These are phyloP conservation scores for Cyberlindnera euphorbiae DNA, from an alignment of 805 yeast genomes.

Conservation along the genomic window DNA sequence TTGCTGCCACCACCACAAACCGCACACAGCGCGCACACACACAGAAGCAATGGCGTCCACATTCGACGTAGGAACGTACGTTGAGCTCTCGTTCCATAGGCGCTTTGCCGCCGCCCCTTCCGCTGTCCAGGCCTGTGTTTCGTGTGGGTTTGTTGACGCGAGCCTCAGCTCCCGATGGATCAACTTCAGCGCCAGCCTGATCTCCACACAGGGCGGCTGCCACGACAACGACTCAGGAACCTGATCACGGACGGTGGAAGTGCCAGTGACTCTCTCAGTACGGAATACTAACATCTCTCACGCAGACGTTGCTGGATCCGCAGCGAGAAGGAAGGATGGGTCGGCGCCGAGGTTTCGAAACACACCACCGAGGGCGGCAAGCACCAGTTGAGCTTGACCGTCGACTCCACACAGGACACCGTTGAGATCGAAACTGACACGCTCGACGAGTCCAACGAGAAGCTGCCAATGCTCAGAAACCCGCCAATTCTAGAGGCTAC, in stretches of 20 bases:
- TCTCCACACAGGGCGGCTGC: no score
- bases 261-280: no score
- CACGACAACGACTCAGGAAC: no score
- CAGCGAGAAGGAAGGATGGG: constrained; percentile 65
- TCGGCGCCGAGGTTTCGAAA: constrained; percentile 58
- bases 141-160: no score
- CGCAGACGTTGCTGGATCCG: constrained; percentile 73
- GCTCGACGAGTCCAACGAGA: constrained; percentile 29
- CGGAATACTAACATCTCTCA: constrained; percentile 25
- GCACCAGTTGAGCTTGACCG: constrained; percentile 44
- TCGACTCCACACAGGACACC: constrained; percentile 46
- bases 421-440: constrained; percentile 42
- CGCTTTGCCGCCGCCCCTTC: no score
- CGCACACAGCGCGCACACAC: neutral
- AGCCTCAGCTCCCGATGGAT: no score
- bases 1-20: no score
- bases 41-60: constrained; percentile 32
- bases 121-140: no score
- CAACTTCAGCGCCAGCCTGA: no score
- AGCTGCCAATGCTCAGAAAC: constrained; percentile 78
- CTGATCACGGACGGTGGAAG: no score
- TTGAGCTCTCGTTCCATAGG: no score
- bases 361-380: constrained; percentile 39
- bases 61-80: constrained; percentile 53
- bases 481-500: constrained; percentile 91